A percentile compares a stretch with the other conserved stretches of the same genome.
Evolutionary conservation across 805 yeast species (phyloP).

Genomic region (Isabelozyma gotoi): DNA sequence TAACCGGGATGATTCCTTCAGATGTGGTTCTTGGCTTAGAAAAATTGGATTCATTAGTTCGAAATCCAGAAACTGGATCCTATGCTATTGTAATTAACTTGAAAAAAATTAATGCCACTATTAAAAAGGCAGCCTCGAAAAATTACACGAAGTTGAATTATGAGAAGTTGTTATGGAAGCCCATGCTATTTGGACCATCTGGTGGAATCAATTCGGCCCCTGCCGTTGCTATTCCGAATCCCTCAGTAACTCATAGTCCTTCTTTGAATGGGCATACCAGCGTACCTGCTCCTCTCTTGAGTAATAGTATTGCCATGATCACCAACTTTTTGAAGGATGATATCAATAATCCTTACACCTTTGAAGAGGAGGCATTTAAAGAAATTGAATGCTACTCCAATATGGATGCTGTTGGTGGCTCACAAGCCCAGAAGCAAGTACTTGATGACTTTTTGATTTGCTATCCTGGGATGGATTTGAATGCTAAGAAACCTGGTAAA

Average conservation of each 20-base stretch:
- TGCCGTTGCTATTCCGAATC: conserved; percentile 24
- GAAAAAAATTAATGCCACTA: conserved; percentile 37
- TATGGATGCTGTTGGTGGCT: neutral
- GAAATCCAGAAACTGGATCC: conserved; percentile 40
- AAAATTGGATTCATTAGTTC: conserved; percentile 60
- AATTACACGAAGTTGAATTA: conserved; percentile 52
- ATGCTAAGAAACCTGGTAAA: conserved; percentile 1
- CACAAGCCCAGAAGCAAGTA: conserved; percentile 1
- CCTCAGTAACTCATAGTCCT: neutral
- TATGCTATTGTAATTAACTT: conserved; percentile 58
- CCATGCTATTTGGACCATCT: conserved; percentile 79
- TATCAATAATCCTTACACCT: conserved; percentile 57
- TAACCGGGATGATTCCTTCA: conserved; percentile 83
- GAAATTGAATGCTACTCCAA: conserved; percentile 34
- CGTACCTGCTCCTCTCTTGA: conserved; percentile 14
- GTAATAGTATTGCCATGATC: conserved; percentile 56
- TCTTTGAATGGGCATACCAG: neutral
- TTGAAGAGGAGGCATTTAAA: conserved; percentile 56
- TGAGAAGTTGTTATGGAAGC: conserved; percentile 69
- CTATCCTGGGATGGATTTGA: conserved; percentile 32
- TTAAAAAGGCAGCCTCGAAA: conserved; percentile 54
- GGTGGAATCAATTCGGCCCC: conserved; percentile 76
- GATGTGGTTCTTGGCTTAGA: conserved; percentile 89
- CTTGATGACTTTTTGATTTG: conserved; percentile 30
- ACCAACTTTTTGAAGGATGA: conserved; percentile 67